A percentile compares a stretch with the other conserved stretches of the same genome.
These are phyloP conservation scores for Hibiscus trionum DNA, from an alignment of 345 rosid genomes.

Conservation along the genomic window DNA sequence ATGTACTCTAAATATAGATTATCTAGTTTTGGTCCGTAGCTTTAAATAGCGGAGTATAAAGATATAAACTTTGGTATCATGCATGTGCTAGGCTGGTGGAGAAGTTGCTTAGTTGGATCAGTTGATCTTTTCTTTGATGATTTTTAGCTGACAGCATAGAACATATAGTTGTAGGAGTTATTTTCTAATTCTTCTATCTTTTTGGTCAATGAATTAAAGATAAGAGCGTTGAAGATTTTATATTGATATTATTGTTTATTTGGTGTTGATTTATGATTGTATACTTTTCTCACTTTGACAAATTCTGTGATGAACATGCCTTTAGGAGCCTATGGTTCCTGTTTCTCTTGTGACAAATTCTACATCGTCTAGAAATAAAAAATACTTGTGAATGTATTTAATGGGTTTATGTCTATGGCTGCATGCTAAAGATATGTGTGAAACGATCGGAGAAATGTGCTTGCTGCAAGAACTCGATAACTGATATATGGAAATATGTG, in stretches of 20 bases:
- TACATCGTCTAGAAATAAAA: neutral
- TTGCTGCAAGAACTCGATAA: too few species aligned
- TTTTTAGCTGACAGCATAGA: neutral
- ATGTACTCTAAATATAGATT: neutral
- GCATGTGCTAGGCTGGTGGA: slow-evolving; percentile 9
- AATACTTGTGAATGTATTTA: neutral
- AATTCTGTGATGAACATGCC: neutral
- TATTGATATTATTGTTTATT: neutral
- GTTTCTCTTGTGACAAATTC: neutral
- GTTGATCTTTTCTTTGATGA: slow-evolving; percentile 1
- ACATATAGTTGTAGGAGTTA: neutral
- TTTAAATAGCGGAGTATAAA: neutral
- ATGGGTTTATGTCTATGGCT: too few species aligned
- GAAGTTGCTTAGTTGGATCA: neutral
- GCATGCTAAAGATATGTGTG: too few species aligned
- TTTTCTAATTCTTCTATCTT: neutral
- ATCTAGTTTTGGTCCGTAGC: neutral
- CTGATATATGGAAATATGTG: neutral
- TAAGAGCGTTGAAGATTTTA: neutral
- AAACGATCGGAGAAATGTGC: too few species aligned
- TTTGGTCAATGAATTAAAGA: neutral
- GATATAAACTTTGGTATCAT: slow-evolving; percentile 2
- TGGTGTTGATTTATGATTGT: neutral
- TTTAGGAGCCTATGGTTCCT: neutral
- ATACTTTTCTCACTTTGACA: slow-evolving; percentile 1